Evolutionary conservation across 192 early-diverging fungal genomes (phyloP), one percentile per base, ranked within the genome.

Genomic region (Mycoemilia scoparia): DNA sequence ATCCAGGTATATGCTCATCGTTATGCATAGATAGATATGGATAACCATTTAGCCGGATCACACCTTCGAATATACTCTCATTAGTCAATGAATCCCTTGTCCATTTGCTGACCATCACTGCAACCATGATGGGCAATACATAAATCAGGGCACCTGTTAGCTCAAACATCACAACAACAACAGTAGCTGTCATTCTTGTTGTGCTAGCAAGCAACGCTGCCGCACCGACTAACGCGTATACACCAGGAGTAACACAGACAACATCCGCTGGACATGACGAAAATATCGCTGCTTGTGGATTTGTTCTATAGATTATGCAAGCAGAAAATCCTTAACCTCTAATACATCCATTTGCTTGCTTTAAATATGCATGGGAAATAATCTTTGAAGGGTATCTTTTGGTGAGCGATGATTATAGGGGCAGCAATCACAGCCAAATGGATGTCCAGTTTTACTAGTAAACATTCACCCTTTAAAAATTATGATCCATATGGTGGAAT

Each of bases 121-220:
- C 64, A 17, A 82, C 57, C 84, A 86, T 87, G 19, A 78, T 85
- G 2, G 92, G 92, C 21, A 93, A 42, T 21, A 93, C 83, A 46
- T 98, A 96, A 29, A 84, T 87, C 25, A 98, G 63, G 2, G 87
- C 84, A 2, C 90, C 95, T 10, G 91, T 98, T 27, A 98, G 66
- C 55, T 98, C 95, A 60, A 98, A 98, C 91, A 98, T 93, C 21
- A 98, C 83, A n/a, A 98, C 90, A 3, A 92, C 80, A 0, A 86
- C 49, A 2, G 84, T 81, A 1, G 87, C 84, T 2, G 82, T 90
- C 70, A 90, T 87, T 4, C 88, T 72, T n/a, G 86, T 91, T 4
- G 86, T 76, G 13, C 86, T 70, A 24, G 77, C 65, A 35, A 90
- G 70, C 29, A 63, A 77, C 15, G 76, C 57, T 3, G 87, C 89